Evolutionary conservation across 2,329 filamentous ascomycete species (phyloP).

Genomic region (Cytospora mali): DNA sequence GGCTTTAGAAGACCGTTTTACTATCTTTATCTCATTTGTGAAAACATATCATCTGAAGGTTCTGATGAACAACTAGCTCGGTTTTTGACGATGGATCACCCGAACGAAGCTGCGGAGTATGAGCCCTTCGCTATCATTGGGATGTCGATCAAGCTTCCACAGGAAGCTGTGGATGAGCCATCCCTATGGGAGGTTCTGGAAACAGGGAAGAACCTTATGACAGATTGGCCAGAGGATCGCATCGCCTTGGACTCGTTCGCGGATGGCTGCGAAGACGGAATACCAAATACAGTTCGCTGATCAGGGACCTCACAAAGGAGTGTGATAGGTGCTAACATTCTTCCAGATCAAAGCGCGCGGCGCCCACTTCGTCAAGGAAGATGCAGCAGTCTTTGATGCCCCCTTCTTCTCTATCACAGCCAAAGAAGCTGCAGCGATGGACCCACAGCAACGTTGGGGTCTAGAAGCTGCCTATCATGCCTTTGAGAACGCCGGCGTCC

Average conservation of each 20-base stretch:
- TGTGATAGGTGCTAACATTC: not conserved
- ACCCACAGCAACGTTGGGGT: slow-evolving; percentile 17
- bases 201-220: slow-evolving; percentile 37
- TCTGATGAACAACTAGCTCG: no score
- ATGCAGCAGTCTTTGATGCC: slow-evolving; percentile 41
- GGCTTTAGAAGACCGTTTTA: no score
- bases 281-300: not conserved
- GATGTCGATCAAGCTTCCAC: slow-evolving; percentile 42
- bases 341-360: not conserved
- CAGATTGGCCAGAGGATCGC: slow-evolving; percentile 37
- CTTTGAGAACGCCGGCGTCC: slow-evolving; percentile 33
- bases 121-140: slow-evolving; percentile 46
- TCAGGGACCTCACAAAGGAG: no score
- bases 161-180: slow-evolving; percentile 36
- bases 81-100: no score
- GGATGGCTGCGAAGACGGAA: slow-evolving; percentile 8
- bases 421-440: slow-evolving; percentile 13
- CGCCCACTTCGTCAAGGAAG: slow-evolving; percentile 40
- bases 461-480: slow-evolving; percentile 22
- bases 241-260: slow-evolving; percentile 35
- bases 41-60: no score
- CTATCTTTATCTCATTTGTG: no score
- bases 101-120: no score
- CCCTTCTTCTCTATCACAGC: slow-evolving; percentile 42
- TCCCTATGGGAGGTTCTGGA: slow-evolving; percentile 40